Base-by-base conservation (phyloP, 2,329 filamentous ascomycete species). In the Chaetomiaceae sp. region DNA sequence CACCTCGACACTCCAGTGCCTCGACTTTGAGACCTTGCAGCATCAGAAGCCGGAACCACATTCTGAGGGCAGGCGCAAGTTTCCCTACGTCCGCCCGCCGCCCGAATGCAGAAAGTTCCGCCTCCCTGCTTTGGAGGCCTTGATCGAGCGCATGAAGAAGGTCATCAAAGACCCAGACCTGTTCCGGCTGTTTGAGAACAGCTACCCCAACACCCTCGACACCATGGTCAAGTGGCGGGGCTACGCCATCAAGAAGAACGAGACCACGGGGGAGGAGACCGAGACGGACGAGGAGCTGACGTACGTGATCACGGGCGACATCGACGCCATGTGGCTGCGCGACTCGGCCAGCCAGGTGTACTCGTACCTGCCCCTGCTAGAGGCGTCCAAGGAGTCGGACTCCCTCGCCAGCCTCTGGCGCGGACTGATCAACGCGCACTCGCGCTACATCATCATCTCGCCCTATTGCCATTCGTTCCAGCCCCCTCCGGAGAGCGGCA, bases 401-500 rank as follows among this genome's bases (percentile, higher is more conserved):
- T 85, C 83, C 0, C 74, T 89, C 19, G 84, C 85, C 31, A 82
- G 80, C 20, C 71, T 89, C 0, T 88, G 84, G 69, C 78, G 85
- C 14, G 86, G 86, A 1, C 78, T 86, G 3, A 86, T 90, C 66
- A 89, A 89, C 65, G 74, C 87, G 6, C 86, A 89, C 65, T 75
- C 84, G 20, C 76, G 85, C 40, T 89, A 88, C 66, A 76, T 89
- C 47, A 74, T 82, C 50, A 77, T 78, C 29, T 81, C 79, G 15
- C 90, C 91, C 0, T 94, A 94, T 70, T 96, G 91, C 76, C 94
- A 95, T 67, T 87, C 89, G 12, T 95, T 95, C 71, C 91, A 95
- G 67, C 89, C 91, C 2, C 91, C 91, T 0, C 78, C 82, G 2
- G 88, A 89, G 47, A 90, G 87, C 47, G 81, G 83, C 3, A 77